phyloP scores from a whole-genome alignment of 1,284 basidiomycete genomes.

The Coniophora puteana region DNA sequence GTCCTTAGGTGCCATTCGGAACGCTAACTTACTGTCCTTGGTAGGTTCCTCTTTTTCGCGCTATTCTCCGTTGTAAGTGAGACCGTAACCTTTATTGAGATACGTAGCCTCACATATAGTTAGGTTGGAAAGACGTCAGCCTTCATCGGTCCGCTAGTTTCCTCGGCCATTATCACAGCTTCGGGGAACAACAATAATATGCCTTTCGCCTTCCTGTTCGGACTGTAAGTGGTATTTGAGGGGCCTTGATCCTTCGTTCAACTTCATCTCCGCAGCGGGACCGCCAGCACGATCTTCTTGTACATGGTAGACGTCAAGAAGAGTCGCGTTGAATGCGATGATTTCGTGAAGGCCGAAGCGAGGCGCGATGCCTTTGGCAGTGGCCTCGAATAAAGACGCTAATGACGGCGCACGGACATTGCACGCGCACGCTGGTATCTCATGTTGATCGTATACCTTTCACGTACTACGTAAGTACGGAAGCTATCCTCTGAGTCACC shows the following conservation, averaged over 20 bases:
- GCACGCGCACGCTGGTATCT: too few relatives aligned
- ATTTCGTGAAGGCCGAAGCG: constrained; percentile 58
- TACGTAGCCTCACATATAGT: neutral
- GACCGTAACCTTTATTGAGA: neutral
- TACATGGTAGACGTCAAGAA: constrained; percentile 70
- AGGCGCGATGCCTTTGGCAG: constrained; percentile 45
- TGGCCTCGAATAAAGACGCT: too few relatives aligned
- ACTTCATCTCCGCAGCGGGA: constrained; percentile 38
- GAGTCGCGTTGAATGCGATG: constrained; percentile 62
- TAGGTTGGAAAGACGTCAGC: constrained; percentile 75
- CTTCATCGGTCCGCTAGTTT: constrained; percentile 81
- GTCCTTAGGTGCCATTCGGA: constrained; percentile 7
- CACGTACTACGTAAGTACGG: too few relatives aligned
- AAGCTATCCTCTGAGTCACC: too few relatives aligned
- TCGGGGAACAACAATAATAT: constrained; percentile 73
- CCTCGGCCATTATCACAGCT: constrained; percentile 69
- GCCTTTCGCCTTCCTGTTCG: constrained; percentile 79
- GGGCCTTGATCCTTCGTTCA: neutral
- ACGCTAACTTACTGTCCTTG: constrained; percentile 8
- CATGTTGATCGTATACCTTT: too few relatives aligned
- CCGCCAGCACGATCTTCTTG: constrained; percentile 60
- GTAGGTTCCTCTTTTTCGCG: constrained; percentile 74
- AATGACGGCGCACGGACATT: too few relatives aligned
- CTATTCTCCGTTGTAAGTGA: constrained; percentile 64
- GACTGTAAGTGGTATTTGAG: constrained; percentile 45